A percentile compares a stretch with the other conserved stretches of the same genome.
Conservation (phyloP, 139 green algal genomes). For the Tetraselmis chui region DNA sequence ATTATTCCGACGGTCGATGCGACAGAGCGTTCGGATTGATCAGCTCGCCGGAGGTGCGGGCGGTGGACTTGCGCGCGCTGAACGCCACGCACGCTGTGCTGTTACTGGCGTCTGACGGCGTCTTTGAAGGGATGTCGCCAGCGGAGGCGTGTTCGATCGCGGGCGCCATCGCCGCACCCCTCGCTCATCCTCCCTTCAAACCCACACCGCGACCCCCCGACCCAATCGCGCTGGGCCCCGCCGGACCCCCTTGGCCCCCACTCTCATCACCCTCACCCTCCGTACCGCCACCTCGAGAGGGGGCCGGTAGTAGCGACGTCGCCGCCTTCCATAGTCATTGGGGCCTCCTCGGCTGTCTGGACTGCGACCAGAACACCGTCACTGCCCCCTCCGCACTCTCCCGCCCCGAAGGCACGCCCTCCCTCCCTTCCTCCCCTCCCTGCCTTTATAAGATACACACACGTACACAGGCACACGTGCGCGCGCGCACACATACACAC, state of each 20-base stretch:
- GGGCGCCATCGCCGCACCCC: constrained; percentile 10
- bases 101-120: constrained; percentile 37
- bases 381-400: not conserved
- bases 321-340: not conserved
- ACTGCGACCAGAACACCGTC: constrained; percentile 13
- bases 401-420: not conserved
- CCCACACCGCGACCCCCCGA: constrained; percentile 10
- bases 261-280: too few species aligned
- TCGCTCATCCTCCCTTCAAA: not conserved
- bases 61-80: not conserved
- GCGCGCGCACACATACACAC: too few species aligned
- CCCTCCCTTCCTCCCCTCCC: not conserved
- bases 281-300: not conserved
- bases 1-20: too few species aligned
- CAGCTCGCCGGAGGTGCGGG: constrained; percentile 11
- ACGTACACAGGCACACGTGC: too few species aligned
- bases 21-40: constrained; percentile 19
- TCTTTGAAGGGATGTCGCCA: constrained; percentile 29
- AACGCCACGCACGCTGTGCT: constrained; percentile 12
- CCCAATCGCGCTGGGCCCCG: constrained; percentile 20
- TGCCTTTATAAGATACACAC: too few species aligned
- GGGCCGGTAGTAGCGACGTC: too few species aligned
- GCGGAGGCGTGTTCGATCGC: constrained; percentile 34
- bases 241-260: not conserved
- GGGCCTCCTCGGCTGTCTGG: constrained; percentile 15